Base-by-base conservation (phyloP, 2,329 filamentous ascomycete genomes). In the Colletotrichum salicis region DNA sequence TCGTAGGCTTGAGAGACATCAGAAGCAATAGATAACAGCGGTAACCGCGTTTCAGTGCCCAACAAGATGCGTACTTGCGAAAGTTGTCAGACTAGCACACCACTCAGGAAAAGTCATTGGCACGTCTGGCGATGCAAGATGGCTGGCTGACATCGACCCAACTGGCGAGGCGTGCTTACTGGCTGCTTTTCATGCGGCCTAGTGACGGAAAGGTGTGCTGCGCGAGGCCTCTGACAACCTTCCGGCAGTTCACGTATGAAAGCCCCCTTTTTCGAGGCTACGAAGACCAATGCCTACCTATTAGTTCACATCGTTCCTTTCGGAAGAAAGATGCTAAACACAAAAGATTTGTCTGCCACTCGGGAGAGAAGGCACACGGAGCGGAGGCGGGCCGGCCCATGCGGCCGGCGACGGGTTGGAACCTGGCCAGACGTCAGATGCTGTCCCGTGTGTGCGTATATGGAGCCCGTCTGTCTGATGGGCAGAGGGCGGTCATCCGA, bases 31-130 rank as follows among this genome's bases (percentile, higher is more conserved):
- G 79, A 79, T 80, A 79, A 80, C 79, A 82, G 84, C 81, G 82
- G 82, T 77, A 83, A 82, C 71, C 80, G 82, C 81, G 83, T 80
- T 80, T 84, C 82, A 79, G 77, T 86, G 82, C 85, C 86, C 86
- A 87, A 87, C 85, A 79, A 80, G 78, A 80, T 78, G 27, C n/a
- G 33, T 45, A 71, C 73, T 76, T 76, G 77, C 73, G 73, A 80
- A 76, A 15, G 77, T 78, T 78, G 79, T 82, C 80, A 78, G 80
- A 79, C 80, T 75, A 74, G 76, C 76, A 80, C 78, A 78, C 78
- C 57, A 71, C 57, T 31, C 15, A 12, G 15, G 45, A 41, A 41
- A 41, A 56, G 29, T 52, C 60, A 67, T 70, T 31, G 62, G 66
- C 69, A 73, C 48, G 33, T 59, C 54, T 68, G 33, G 66, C 27